Conservation (phyloP, 1,139 yeast species). For the Blastobotrys petasosporus region DNA sequence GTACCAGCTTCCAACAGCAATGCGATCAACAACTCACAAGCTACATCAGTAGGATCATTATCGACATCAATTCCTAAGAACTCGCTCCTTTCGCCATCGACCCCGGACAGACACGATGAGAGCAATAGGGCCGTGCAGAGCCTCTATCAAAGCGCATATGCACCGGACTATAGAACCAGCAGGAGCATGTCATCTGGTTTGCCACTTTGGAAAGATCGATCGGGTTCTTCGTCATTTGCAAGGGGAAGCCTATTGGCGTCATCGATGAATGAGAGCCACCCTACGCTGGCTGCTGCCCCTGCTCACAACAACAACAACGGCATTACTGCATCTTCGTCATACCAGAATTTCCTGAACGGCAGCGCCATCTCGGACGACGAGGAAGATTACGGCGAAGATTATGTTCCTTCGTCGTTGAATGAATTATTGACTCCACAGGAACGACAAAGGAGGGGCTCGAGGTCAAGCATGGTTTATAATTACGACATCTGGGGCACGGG, state of each 20-base stretch:
- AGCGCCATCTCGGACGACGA: constrained; percentile 14
- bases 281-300: background rate
- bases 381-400: constrained; percentile 46
- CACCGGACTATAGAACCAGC: background rate
- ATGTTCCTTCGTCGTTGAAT: constrained; percentile 67
- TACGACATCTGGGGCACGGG: constrained; percentile 9
- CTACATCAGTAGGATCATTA: too few species aligned
- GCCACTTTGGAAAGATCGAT: constrained; percentile 7
- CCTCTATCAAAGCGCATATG: constrained; percentile 4
- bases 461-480: constrained; percentile 1
- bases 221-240: constrained; percentile 2
- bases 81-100: background rate
- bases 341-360: constrained; percentile 3
- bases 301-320: background rate
- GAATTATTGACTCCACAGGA: constrained; percentile 79
- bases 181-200: constrained; percentile 6
- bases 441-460: constrained; percentile 39
- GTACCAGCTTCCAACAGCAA: too few species aligned
- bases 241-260: background rate
- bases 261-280: background rate
- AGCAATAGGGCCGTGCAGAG: constrained; percentile 1
- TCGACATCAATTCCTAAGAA: too few species aligned
- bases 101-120: background rate
- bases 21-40: too few species aligned
- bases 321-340: background rate